Conservation (phyloP, 208 protist genomes). For the Trypanosoma avium region DNA sequence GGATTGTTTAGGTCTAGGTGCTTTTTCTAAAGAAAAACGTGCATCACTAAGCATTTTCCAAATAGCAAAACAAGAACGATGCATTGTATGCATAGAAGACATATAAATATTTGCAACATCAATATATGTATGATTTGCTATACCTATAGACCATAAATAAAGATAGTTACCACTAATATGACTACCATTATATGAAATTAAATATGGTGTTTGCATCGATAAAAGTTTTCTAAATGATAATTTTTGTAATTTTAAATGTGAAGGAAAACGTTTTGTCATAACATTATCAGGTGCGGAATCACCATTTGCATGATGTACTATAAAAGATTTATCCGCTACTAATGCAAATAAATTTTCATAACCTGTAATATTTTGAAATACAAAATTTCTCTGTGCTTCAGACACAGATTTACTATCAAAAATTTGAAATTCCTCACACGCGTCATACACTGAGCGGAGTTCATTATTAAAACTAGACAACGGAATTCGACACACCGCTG, state of each 20-base stretch:
- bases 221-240: conserved; percentile 84
- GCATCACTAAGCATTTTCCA: conserved; percentile 85
- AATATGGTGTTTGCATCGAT: conserved; percentile 84
- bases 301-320: conserved; percentile 76
- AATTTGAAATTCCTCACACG: conserved; percentile 81
- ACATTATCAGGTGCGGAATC: conserved; percentile 47
- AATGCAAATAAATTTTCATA: conserved; percentile 78
- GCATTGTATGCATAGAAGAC: conserved; percentile 86
- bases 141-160: conserved; percentile 87
- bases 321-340: conserved; percentile 52
- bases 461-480: conserved; percentile 89
- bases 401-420: conserved; percentile 88
- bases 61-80: conserved; percentile 70
- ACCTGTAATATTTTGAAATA: conserved; percentile 84
- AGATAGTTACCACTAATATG: conserved; percentile 82
- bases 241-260: conserved; percentile 61
- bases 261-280: conserved; percentile 46
- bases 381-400: conserved; percentile 69
- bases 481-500: conserved; percentile 81
- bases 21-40: conserved; percentile 75
- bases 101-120: conserved; percentile 83
- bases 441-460: conserved; percentile 70
- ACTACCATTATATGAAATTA: conserved; percentile 80
- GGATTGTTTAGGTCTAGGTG: conserved; percentile 62
- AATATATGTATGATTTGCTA: conserved; percentile 90